A percentile compares a stretch with the other conserved stretches of the same genome.
Conservation (phyloP, 1,139 yeast species). For the Wickerhamomyces sp. region DNA sequence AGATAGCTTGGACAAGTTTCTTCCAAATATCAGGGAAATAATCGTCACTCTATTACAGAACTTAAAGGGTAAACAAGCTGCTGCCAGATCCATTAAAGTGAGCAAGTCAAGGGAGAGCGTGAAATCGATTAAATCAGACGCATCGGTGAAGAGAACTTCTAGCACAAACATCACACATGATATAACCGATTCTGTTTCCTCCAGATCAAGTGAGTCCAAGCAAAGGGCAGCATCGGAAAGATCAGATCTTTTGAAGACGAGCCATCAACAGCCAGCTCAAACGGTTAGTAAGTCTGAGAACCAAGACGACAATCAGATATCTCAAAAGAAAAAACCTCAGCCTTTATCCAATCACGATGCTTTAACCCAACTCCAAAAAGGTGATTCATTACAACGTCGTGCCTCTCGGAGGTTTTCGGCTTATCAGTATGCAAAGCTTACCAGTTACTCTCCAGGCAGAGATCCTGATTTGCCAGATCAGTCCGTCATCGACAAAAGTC, state of each 20-base stretch:
- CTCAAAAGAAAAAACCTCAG: slow-evolving; percentile 1
- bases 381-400: slow-evolving; percentile 78
- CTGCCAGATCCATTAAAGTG: slow-evolving; percentile 36
- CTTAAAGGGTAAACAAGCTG: slow-evolving; percentile 71
- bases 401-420: slow-evolving; percentile 93
- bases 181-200: background rate
- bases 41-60: slow-evolving; percentile 78
- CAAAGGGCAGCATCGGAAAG: background rate
- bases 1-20: slow-evolving; percentile 69
- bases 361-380: slow-evolving; percentile 69
- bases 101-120: slow-evolving; percentile 24
- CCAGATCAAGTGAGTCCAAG: background rate
- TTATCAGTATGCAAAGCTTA: slow-evolving; percentile 79
- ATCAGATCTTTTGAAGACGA: slow-evolving; percentile 3
- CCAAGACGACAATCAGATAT: background rate
- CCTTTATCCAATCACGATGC: slow-evolving; percentile 40
- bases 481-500: slow-evolving; percentile 12
- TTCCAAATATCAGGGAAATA: slow-evolving; percentile 83
- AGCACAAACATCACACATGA: slow-evolving; percentile 1
- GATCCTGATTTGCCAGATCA: slow-evolving; percentile 27
- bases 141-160: slow-evolving; percentile 5
- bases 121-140: slow-evolving; percentile 9
- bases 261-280: background rate
- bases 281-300: background rate
- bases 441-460: slow-evolving; percentile 41